Conservation (phyloP, 1,284 basidiomycete species). For the Apiotrichum gamsii region DNA sequence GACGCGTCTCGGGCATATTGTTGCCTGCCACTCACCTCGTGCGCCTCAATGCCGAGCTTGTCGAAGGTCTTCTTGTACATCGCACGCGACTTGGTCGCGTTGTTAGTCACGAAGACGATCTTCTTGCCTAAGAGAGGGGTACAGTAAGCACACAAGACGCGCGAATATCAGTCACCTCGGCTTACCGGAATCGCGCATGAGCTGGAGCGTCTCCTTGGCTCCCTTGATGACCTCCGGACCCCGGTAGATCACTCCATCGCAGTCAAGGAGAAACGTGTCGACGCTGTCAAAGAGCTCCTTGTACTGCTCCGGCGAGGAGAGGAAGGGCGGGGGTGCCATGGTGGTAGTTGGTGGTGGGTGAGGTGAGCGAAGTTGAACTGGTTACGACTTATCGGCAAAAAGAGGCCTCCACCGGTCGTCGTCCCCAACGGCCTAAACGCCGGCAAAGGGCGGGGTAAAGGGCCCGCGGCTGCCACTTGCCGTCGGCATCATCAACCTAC, state of each 20-base stretch:
- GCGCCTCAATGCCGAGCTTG: conserved; percentile 73
- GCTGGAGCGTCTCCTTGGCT: conserved; percentile 62
- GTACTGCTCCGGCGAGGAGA: conserved; percentile 36
- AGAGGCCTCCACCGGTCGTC: too few relatives aligned
- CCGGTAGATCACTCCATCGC: conserved; percentile 91
- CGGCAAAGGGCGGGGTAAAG: too few relatives aligned
- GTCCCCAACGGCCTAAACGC: too few relatives aligned
- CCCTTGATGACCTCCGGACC: conserved; percentile 77
- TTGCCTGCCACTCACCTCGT: conserved; percentile 64
- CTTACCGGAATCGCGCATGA: conserved; percentile 52
- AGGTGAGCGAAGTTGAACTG: neutral
- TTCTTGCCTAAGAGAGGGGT: conserved; percentile 80
- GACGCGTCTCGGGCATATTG: neutral
- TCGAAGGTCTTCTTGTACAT: conserved; percentile 89
- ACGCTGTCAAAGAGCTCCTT: conserved; percentile 58
- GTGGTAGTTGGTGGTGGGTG: neutral
- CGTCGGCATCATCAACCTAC: too few relatives aligned
- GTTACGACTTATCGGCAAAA: too few relatives aligned
- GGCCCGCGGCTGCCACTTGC: too few relatives aligned
- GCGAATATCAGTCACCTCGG: neutral
- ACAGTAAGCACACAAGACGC: too few relatives aligned
- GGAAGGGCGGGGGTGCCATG: conserved; percentile 30
- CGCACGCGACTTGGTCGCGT: conserved; percentile 86
- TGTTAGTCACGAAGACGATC: conserved; percentile 94
- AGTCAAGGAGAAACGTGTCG: conserved; percentile 93